Base-by-base conservation (phyloP, 2,329 filamentous ascomycete genomes). In the Penicillium sumatraense region DNA sequence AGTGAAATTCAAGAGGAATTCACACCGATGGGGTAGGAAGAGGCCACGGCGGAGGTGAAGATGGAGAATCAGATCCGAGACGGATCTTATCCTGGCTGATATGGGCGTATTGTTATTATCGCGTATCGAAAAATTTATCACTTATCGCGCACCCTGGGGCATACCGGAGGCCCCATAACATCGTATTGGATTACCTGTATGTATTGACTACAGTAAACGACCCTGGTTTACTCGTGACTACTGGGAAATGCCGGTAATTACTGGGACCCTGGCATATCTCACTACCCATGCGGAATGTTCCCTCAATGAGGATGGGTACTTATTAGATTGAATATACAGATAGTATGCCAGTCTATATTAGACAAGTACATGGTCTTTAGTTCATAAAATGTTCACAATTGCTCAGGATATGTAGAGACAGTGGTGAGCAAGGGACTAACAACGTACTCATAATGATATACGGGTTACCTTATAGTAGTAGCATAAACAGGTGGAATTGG, bases 81-180 rank as follows among this genome's bases (percentile, higher is more conserved):
- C 40, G 50, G 54, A 58, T 59, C 58, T 61, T 61, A 61, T 63
- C 58, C 60, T 49, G 38, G 21, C 38, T 53, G 44, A 53, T 44
- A 26, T 26, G 40, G 40, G 27, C 27, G 27, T 44, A 59, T 53
- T 63, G 50, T 63, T 57, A 59, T 59, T 58, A 58, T 59, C 57
- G 48, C 49, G 50, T 56, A 59, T 60, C 58, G 49, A 49, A 56
- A 51, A 44, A 42, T 42, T 50, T 49, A 58, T 60, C 53, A 51
- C 55, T 58, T 61, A 63, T 61, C 60, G 58, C 57, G 50, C 29
- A 13, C n/a, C n/a, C n/a, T n/a, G n/a, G 29, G 29, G 29, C 51
- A 46, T 46, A 45, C 57, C 47, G 45, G 48, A 57, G 46, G 38
- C 36, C 16, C 18, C 36, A 21, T n/a, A n/a, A n/a, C n/a, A n/a